Evolutionary conservation across 1,284 basidiomycete species (phyloP).

Genomic region (Microbotryomycetes sp.): DNA sequence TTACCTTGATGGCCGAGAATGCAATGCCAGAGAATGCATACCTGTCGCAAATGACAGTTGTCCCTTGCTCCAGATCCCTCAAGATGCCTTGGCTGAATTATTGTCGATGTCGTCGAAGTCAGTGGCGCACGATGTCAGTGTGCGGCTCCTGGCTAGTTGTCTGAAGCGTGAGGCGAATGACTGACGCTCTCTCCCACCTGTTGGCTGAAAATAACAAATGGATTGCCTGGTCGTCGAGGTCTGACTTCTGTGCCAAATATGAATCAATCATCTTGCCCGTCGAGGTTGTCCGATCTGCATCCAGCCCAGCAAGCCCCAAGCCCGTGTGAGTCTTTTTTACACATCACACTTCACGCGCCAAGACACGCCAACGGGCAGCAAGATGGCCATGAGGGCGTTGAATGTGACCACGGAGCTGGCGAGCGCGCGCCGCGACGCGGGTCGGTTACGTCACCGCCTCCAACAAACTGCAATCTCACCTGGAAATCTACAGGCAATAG

Average conservation of each 20-base stretch:
- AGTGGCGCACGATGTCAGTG: background rate
- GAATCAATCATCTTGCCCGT: conserved; percentile 91
- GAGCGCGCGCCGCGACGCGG: background rate
- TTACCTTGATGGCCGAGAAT: conserved; percentile 77
- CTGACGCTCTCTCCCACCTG: conserved; percentile 87
- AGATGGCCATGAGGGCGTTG: no score
- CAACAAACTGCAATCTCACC: conserved; percentile 61
- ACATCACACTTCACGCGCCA: no score
- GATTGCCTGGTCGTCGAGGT: conserved; percentile 84
- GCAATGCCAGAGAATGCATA: conserved; percentile 97
- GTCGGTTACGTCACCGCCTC: no score
- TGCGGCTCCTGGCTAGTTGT: background rate
- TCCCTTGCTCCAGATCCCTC: conserved; percentile 57
- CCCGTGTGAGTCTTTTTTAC: no score
- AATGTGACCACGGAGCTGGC: no score
- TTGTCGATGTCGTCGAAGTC: no score
- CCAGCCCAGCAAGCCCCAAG: no score
- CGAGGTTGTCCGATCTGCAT: conserved; percentile 78
- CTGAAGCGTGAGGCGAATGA: conserved; percentile 32
- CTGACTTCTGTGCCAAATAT: conserved; percentile 72
- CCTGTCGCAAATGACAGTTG: conserved; percentile 77
- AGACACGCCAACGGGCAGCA: no score
- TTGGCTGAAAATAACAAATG: conserved; percentile 96
- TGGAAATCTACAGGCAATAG: conserved; percentile 67
- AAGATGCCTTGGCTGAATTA: conserved; percentile 61